Percentiles rank a stretch among this genome's conserved stretches.
Evolutionary conservation across 768 basidiomycete species (phyloP).

Genomic region (Coprinopsis cinerea): DNA sequence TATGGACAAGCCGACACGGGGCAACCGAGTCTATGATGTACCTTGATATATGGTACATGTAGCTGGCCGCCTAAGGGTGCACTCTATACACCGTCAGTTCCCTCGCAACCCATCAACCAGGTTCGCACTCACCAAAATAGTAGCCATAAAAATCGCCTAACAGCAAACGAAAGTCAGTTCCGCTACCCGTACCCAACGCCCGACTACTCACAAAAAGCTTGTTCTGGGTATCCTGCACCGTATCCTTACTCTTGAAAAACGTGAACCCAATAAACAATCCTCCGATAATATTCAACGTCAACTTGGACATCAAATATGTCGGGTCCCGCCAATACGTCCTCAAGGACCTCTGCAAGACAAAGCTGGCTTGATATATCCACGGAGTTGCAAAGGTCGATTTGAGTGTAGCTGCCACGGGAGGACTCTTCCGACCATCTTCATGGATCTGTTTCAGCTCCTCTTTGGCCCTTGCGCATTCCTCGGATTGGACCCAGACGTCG

Average conservation of each 20-base stretch:
- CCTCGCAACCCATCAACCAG: neutral
- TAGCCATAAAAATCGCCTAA: slow-evolving; percentile 53
- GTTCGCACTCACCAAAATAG: slow-evolving; percentile 31
- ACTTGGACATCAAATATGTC: slow-evolving; percentile 54
- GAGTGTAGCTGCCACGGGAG: slow-evolving; percentile 31
- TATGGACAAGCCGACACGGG: neutral
- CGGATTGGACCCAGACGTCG: slow-evolving; percentile 38
- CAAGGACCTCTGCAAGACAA: slow-evolving; percentile 39
- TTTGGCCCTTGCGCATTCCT: slow-evolving; percentile 26
- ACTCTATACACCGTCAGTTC: slow-evolving; percentile 16
- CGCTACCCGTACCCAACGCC: slow-evolving; percentile 6
- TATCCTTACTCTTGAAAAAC: slow-evolving; percentile 52
- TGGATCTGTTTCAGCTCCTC: slow-evolving; percentile 43
- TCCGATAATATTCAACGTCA: slow-evolving; percentile 46
- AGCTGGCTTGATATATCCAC: slow-evolving; percentile 43
- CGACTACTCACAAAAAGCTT: slow-evolving; percentile 51
- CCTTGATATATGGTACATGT: slow-evolving; percentile 55
- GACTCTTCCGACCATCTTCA: slow-evolving; percentile 41
- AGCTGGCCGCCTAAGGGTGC: slow-evolving; percentile 59
- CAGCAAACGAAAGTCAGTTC: neutral
- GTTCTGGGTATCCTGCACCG: slow-evolving; percentile 54
- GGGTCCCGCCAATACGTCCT: slow-evolving; percentile 52
- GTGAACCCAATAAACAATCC: slow-evolving; percentile 60
- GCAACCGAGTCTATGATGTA: slow-evolving; percentile 4
- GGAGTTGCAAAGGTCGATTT: slow-evolving; percentile 44